Conservation (phyloP, 2,329 filamentous ascomycete species). For the Cryphonectria parasitica region DNA sequence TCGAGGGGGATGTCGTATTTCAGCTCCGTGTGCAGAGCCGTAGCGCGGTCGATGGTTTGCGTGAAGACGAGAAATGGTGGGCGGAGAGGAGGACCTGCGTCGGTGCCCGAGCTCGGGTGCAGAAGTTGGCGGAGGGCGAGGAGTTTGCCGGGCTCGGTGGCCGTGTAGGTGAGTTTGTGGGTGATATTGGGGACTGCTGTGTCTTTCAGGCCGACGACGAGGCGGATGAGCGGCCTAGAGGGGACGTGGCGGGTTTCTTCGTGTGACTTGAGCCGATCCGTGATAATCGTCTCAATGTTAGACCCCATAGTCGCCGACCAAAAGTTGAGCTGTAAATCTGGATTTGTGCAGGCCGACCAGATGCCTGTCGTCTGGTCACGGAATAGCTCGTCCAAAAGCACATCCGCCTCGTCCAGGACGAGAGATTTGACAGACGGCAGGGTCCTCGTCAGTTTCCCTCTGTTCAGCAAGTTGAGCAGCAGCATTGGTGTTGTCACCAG, state of each 20-base stretch:
- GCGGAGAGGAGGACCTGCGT: constrained; percentile 65
- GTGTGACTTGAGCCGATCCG: constrained; percentile 66
- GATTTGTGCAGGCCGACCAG: constrained; percentile 77
- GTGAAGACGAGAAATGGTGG: constrained; percentile 96
- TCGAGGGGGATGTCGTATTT: constrained; percentile 91
- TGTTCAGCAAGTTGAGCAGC: constrained; percentile 73
- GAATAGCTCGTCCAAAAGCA: constrained; percentile 89
- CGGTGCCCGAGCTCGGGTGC: constrained; percentile 66
- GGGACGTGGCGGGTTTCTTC: constrained; percentile 43
- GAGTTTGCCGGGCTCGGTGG: constrained; percentile 91
- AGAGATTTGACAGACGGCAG: constrained; percentile 73
- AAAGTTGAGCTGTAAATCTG: constrained; percentile 73
- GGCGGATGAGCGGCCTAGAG: constrained; percentile 67
- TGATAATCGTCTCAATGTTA: constrained; percentile 80
- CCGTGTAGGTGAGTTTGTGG: constrained; percentile 88
- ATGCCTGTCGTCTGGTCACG: constrained; percentile 83
- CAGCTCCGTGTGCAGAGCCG: constrained; percentile 85
- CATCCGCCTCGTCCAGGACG: constrained; percentile 92
- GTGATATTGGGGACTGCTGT: constrained; percentile 90
- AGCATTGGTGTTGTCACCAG: constrained; percentile 80
- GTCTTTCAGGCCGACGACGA: constrained; percentile 96
- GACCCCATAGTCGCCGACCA: constrained; percentile 99
- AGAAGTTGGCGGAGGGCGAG: constrained; percentile 88
- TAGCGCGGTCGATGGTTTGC: constrained; percentile 89
- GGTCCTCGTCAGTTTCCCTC: constrained; percentile 47